These are phyloP conservation scores for Cryphonectria naterciae DNA, from an alignment of 2,329 filamentous ascomycete genomes.

Conservation along the genomic window DNA sequence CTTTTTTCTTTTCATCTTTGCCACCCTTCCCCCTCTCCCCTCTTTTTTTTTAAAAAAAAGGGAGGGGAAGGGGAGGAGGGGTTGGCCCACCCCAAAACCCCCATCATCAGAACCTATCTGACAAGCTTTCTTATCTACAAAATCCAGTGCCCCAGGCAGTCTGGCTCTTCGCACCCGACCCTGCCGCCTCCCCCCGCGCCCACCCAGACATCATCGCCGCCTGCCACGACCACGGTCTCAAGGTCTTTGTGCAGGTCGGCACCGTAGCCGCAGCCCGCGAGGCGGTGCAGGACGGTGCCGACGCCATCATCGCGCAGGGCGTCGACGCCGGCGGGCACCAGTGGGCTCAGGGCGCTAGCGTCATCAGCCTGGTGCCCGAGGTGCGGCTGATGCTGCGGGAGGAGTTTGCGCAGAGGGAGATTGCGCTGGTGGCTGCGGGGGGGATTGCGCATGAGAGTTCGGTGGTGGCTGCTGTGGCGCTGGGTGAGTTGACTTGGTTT, in stretches of 20 bases:
- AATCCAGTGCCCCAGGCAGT: constrained; percentile 55
- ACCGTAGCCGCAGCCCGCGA: constrained; percentile 59
- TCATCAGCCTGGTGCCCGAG: constrained; percentile 63
- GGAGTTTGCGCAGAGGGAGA: constrained; percentile 40
- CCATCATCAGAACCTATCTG: not conserved
- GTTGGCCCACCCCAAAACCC: not conserved
- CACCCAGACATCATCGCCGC: constrained; percentile 40
- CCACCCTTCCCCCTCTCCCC: too few relatives aligned
- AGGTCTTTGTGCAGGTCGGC: constrained; percentile 65
- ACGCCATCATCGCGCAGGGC: constrained; percentile 66
- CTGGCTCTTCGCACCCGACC: constrained; percentile 68
- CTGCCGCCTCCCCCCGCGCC: constrained; percentile 39
- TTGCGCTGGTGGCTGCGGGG: constrained; percentile 59
- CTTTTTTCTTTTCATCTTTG: too few relatives aligned
- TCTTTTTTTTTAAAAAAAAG: too few relatives aligned
- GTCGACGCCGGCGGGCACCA: constrained; percentile 69
- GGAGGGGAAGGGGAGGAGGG: too few relatives aligned
- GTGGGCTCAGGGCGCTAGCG: constrained; percentile 54
- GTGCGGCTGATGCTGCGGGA: constrained; percentile 50
- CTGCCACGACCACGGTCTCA: constrained; percentile 43
- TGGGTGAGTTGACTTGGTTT: constrained; percentile 48
- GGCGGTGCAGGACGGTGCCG: constrained; percentile 52
- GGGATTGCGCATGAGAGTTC: constrained; percentile 62
- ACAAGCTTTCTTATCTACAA: not conserved
- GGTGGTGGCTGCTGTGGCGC: constrained; percentile 56